Conservation (phyloP, 192 early-diverging fungal species). For the Coemansia sp. region DNA sequence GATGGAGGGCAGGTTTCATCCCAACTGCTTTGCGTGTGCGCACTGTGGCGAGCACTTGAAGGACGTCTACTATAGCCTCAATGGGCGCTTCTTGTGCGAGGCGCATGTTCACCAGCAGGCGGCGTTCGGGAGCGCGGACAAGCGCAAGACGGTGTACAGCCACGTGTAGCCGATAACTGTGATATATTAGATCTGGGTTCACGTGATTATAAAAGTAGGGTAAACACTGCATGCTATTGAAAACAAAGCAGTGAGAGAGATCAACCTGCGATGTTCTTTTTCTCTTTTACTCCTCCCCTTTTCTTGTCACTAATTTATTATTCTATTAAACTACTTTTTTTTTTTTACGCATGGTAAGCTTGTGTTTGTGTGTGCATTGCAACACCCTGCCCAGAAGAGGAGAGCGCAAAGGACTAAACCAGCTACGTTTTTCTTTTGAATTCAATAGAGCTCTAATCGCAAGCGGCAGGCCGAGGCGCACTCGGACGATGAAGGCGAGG, state of each 20-base stretch:
- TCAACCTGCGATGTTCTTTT: background rate
- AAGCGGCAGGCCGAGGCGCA: constrained; percentile 49
- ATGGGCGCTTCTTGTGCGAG: constrained; percentile 52
- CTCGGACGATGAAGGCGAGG: constrained; percentile 32
- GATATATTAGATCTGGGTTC: background rate
- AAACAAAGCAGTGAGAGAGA: no score
- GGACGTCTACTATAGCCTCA: constrained; percentile 55
- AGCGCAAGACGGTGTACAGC: constrained; percentile 48
- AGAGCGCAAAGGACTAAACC: no score
- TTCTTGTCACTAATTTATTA: background rate
- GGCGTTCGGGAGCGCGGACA: constrained; percentile 26
- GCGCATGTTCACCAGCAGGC: constrained; percentile 44
- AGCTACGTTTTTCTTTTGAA: no score
- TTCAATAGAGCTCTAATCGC: constrained; percentile 33
- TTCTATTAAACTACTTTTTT: no score
- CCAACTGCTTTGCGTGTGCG: constrained; percentile 79
- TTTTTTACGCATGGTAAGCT: background rate
- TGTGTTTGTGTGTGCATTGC: background rate
- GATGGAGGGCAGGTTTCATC: constrained; percentile 85
- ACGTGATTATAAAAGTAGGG: no score
- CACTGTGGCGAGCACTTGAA: constrained; percentile 46
- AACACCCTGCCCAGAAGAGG: background rate
- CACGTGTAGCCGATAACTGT: constrained; percentile 9
- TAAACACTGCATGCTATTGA: constrained; percentile 4
- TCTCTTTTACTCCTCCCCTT: background rate